Evolutionary conservation across 2,329 filamentous ascomycete genomes (phyloP), one percentile per base, ranked within the genome.

Genomic region (Thermothelomyces thermophilus): DNA sequence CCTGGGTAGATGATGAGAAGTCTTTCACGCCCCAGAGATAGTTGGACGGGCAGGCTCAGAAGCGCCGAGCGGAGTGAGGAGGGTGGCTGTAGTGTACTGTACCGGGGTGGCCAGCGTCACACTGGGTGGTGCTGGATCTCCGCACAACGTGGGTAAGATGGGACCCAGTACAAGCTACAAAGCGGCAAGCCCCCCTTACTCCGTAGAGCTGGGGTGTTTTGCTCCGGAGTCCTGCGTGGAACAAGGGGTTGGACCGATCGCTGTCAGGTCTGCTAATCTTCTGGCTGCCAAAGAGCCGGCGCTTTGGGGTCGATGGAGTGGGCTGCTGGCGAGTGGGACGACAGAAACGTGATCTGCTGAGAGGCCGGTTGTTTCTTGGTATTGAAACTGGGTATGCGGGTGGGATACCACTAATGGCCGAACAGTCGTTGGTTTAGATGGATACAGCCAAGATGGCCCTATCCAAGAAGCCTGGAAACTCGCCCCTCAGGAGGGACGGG

Each of bases 381-480:
- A 56, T 35, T 49, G n/a, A 46, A 39, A 34, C 55, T 56, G 54
- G 51, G 52, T 44, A 44, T 58, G 58, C 55, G 55, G 56, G 58
- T 52, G 56, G 56, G 52, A 58, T 55, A 51, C 50, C 52, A 52
- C 53, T 42, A n/a, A 49, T 51, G 51, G 53, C 45, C 41, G 49
- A 55, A 51, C 48, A 56, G 49, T 56, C 50, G 51, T 45, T 52
- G 50, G 48, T 43, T 41, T 49, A 44, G n/a, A 47, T 47, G 56
- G 53, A 43, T 28, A 46, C 41, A 53, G 53, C 50, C 54, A 52
- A 53, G 57, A 51, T 55, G 55, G 48, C 46, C 48, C 31, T 45
- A 42, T 41, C 42, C 45, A 44, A 43, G 43, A 44, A 43, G 43
- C 45, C 49, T 46, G 34, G 37, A 43, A 48, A 41, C 41, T 47